Conservation (phyloP, 108 stramenopile species). For the Nannochloropsis gaditana region DNA sequence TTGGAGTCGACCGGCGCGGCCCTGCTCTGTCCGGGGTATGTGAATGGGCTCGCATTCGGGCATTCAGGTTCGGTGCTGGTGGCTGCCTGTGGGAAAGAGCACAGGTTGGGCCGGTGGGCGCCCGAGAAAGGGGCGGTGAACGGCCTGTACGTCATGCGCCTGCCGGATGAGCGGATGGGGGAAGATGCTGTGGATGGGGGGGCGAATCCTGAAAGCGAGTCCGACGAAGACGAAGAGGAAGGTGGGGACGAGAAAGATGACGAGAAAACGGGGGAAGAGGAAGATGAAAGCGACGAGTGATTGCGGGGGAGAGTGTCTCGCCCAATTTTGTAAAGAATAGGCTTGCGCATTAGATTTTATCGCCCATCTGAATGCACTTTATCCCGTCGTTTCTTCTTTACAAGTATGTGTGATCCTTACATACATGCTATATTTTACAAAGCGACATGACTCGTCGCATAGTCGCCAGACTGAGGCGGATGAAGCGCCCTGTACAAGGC, state of each 20-base stretch:
- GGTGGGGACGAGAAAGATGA: neutral
- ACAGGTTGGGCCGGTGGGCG: slow-evolving; percentile 51
- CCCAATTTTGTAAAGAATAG: too few relatives aligned
- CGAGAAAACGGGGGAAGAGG: neutral
- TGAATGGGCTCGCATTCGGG: slow-evolving; percentile 48
- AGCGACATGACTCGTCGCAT: too few relatives aligned
- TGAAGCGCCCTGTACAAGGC: slow-evolving; percentile 22
- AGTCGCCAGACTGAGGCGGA: neutral
- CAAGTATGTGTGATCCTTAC: too few relatives aligned
- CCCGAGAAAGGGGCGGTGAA: slow-evolving; percentile 37
- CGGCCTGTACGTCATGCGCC: slow-evolving; percentile 40
- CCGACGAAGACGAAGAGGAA: neutral
- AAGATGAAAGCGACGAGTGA: neutral
- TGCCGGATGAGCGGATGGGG: slow-evolving; percentile 23
- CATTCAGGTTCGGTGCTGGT: slow-evolving; percentile 38
- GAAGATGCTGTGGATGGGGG: neutral
- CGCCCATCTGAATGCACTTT: too few relatives aligned
- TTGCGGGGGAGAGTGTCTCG: too few relatives aligned
- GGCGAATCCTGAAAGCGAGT: neutral
- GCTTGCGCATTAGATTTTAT: too few relatives aligned
- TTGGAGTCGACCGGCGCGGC: slow-evolving; percentile 21
- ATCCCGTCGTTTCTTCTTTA: too few relatives aligned
- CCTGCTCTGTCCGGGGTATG: slow-evolving; percentile 40
- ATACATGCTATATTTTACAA: too few relatives aligned
- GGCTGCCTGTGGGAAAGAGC: slow-evolving; percentile 52